phyloP scores from a whole-genome alignment of 352 stramenopile species.

The Phytophthora podocarpi region DNA sequence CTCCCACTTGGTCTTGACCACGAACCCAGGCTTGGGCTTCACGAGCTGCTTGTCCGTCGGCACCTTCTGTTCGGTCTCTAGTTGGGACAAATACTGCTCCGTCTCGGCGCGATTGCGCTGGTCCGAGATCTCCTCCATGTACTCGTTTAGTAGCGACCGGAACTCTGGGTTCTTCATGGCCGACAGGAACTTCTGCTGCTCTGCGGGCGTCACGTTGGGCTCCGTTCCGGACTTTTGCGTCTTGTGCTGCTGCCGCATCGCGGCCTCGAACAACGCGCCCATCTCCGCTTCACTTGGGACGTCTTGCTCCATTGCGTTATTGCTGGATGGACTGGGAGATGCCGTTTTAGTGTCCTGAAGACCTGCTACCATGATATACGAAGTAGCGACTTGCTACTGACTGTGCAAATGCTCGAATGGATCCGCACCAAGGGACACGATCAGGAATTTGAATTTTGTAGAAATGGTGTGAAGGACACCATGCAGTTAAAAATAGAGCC shows the following conservation, averaged over 20 bases:
- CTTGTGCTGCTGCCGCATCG: slow-evolving; percentile 41
- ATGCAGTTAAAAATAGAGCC: slow-evolving; percentile 23
- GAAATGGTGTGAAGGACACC: slow-evolving; percentile 7
- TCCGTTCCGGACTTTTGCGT: neutral
- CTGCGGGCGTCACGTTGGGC: slow-evolving; percentile 29
- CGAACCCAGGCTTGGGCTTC: slow-evolving; percentile 85
- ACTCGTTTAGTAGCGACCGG: slow-evolving; percentile 92
- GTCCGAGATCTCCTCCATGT: slow-evolving; percentile 95
- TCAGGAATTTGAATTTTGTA: slow-evolving; percentile 11
- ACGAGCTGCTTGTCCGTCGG: slow-evolving; percentile 88
- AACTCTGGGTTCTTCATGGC: slow-evolving; percentile 93
- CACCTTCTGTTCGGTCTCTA: slow-evolving; percentile 90
- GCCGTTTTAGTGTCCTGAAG: neutral
- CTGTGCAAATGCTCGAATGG: slow-evolving; percentile 7
- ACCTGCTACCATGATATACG: slow-evolving; percentile 16
- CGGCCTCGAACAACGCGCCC: slow-evolving; percentile 50
- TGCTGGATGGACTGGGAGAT: neutral
- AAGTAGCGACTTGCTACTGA: no score
- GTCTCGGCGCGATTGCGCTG: slow-evolving; percentile 88
- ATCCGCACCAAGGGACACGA: slow-evolving; percentile 16
- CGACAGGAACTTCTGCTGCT: slow-evolving; percentile 88
- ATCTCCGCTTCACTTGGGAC: slow-evolving; percentile 49
- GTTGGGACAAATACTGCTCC: slow-evolving; percentile 88
- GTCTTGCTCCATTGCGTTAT: slow-evolving; percentile 19
- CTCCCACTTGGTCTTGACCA: slow-evolving; percentile 89